Evolutionary conservation across 345 rosid genomes (phyloP).

Genomic region (Corchorus olitorius): DNA sequence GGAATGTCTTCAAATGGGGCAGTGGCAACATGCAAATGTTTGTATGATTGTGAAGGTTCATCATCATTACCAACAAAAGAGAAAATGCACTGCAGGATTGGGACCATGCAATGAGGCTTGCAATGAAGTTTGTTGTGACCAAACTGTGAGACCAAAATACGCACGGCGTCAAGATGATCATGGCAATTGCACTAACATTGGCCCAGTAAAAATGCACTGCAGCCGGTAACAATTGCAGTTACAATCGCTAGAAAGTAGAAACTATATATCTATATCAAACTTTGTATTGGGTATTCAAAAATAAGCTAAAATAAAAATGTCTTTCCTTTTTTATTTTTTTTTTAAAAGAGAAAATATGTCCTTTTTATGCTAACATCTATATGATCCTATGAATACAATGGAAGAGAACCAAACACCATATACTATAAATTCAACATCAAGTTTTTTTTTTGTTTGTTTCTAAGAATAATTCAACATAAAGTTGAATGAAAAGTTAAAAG

Average conservation of each 20-base stretch:
- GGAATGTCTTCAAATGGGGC: too few species aligned
- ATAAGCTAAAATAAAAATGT: background rate
- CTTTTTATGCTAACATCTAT: too few species aligned
- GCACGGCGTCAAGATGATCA: background rate
- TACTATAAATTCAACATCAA: too few species aligned
- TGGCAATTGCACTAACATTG: background rate
- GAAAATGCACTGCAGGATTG: conserved; percentile 2
- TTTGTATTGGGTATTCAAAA: background rate
- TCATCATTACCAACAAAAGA: background rate
- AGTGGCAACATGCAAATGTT: background rate
- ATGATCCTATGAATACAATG: too few species aligned
- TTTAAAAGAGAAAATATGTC: too few species aligned
- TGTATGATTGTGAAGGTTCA: background rate
- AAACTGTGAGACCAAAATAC: background rate
- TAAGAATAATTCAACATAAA: too few species aligned
- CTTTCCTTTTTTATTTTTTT: too few species aligned
- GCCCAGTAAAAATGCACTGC: background rate
- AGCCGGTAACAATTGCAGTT: too few species aligned
- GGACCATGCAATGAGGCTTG: background rate
- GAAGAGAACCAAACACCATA: too few species aligned
- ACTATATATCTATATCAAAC: background rate
- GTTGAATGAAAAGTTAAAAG: too few species aligned
- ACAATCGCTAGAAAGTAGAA: background rate
- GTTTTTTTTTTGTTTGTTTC: too few species aligned
- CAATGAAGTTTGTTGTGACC: background rate